Evolutionary conservation across 2,329 filamentous ascomycete species (phyloP).

Genomic region (Eutypa lata): DNA sequence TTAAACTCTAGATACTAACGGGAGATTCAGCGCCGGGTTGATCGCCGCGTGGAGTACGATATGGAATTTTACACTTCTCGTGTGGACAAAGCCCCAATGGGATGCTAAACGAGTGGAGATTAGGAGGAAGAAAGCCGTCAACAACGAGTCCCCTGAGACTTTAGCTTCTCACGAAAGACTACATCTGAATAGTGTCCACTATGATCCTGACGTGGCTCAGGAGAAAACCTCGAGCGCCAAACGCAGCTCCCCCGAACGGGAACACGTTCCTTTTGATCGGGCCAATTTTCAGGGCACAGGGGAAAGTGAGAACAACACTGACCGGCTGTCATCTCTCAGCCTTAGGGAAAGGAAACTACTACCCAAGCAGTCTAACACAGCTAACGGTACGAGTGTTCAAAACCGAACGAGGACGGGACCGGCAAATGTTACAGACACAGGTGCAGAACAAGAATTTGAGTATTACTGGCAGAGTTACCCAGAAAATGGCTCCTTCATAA

Average conservation of each 20-base stretch:
- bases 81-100: slow-evolving; percentile 55
- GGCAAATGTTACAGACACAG: neutral
- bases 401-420: neutral
- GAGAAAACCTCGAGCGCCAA: neutral
- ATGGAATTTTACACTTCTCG: slow-evolving; percentile 44
- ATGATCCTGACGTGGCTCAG: too few relatives aligned
- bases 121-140: slow-evolving; percentile 12
- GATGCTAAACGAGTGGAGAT: slow-evolving; percentile 51
- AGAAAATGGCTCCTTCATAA: slow-evolving; percentile 40
- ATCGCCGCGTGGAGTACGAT: slow-evolving; percentile 49
- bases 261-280: too few relatives aligned
- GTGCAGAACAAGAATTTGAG: slow-evolving; percentile 33
- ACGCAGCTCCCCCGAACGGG: too few relatives aligned
- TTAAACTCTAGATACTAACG: neutral
- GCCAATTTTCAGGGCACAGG: slow-evolving; percentile 2
- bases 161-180: neutral
- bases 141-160: neutral
- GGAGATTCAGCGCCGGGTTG: slow-evolving; percentile 38
- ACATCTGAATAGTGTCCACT: neutral
- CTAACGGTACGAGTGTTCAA: neutral
- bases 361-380: neutral
- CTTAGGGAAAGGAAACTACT: slow-evolving; percentile 6
- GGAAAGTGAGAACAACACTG: slow-evolving; percentile 1
- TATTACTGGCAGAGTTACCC: slow-evolving; percentile 63
- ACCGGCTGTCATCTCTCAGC: neutral